phyloP scores from a whole-genome alignment of 2,329 filamentous ascomycete species.

The Fusarium coffeatum region DNA sequence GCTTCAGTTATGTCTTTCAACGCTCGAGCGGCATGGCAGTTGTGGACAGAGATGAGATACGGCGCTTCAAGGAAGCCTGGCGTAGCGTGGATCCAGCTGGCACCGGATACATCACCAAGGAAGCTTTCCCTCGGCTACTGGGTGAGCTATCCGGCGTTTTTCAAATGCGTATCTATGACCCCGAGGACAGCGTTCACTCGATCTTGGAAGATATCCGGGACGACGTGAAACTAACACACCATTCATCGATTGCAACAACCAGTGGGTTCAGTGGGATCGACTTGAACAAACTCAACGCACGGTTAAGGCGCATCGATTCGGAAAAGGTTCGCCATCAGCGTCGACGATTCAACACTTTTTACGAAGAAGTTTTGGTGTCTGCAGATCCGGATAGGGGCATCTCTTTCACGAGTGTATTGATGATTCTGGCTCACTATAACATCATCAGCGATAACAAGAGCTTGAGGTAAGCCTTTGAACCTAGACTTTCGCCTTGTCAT shows the following conservation, averaged over 20 bases:
- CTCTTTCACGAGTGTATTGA: conserved; percentile 88
- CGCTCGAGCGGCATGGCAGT: conserved; percentile 91
- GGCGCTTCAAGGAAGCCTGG: conserved; percentile 98
- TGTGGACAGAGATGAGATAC: conserved; percentile 92
- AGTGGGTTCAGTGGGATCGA: conserved; percentile 73
- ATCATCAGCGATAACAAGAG: conserved; percentile 99
- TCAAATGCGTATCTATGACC: conserved; percentile 95
- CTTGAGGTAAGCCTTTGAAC: conserved; percentile 68
- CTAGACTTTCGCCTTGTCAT: too few species aligned
- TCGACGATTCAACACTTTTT: conserved; percentile 90
- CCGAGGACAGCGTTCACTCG: conserved; percentile 85
- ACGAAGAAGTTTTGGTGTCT: conserved; percentile 93
- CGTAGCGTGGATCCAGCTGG: conserved; percentile 93
- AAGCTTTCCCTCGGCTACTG: conserved; percentile 87
- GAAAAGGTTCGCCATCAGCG: conserved; percentile 79
- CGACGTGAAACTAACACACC: conserved; percentile 64
- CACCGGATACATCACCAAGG: conserved; percentile 89
- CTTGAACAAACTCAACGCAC: conserved; percentile 77
- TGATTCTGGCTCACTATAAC: conserved; percentile 98
- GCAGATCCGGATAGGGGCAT: conserved; percentile 91
- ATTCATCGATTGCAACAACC: conserved; percentile 65
- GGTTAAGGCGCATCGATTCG: conserved; percentile 79
- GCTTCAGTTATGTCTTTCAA: conserved; percentile 99
- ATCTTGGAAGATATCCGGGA: conserved; percentile 87
- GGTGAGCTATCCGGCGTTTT: conserved; percentile 95